These are phyloP conservation scores for Phytophthora citrophthora DNA, from an alignment of 352 stramenopile genomes.

Conservation along the genomic window DNA sequence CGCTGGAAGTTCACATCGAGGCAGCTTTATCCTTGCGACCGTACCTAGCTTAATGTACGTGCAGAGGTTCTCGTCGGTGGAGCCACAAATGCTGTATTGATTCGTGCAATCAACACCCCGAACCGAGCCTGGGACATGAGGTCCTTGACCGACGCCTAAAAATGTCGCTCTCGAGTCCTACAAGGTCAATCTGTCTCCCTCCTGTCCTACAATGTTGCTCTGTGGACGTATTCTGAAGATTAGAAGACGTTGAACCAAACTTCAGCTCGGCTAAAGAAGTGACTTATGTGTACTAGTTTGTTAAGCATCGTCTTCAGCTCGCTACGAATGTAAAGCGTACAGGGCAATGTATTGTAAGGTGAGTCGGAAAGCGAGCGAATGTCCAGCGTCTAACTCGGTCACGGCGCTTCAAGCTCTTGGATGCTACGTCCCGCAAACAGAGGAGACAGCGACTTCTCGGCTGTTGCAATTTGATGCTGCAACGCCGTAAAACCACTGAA, in stretches of 20 bases:
- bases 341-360: neutral
- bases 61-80: neutral
- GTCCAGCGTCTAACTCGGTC: neutral
- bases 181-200: too few species aligned
- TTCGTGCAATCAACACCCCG: slow-evolving; percentile 14
- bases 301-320: neutral
- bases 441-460: slow-evolving; percentile 30
- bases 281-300: neutral
- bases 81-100: neutral
- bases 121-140: slow-evolving; percentile 1
- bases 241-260: slow-evolving; percentile 6
- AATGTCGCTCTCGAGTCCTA: too few species aligned
- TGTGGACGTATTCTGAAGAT: neutral
- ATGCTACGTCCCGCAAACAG: slow-evolving; percentile 20
- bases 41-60: neutral
- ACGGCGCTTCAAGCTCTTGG: slow-evolving; percentile 3
- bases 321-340: neutral
- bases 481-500: slow-evolving; percentile 33
- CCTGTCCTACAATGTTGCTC: neutral
- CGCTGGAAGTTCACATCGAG: slow-evolving; percentile 13
- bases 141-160: neutral
- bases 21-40: slow-evolving; percentile 9
- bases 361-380: neutral
- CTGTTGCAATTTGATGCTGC: slow-evolving; percentile 31
- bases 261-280: neutral